These are phyloP conservation scores for Gardenia jasminoides DNA, from an alignment of 257 asterid species.

Conservation along the genomic window DNA sequence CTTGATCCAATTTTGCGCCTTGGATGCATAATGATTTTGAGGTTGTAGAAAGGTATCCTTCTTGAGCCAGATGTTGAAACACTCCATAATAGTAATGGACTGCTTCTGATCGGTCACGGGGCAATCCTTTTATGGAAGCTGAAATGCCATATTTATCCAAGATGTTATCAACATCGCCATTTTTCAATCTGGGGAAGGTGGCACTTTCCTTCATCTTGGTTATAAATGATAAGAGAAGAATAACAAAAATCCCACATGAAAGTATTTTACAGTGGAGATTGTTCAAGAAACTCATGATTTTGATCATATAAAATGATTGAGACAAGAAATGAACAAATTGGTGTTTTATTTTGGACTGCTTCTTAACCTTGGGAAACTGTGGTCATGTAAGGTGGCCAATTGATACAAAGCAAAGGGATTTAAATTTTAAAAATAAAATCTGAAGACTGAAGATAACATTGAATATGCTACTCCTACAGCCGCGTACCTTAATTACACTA, in stretches of 20 bases:
- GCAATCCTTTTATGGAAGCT: not conserved
- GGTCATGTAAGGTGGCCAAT: no score
- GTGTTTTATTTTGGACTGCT: not conserved
- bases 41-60: conserved; percentile 3
- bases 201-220: not conserved
- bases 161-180: not conserved
- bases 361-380: no score
- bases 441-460: not conserved
- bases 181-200: not conserved
- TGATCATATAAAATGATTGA: not conserved
- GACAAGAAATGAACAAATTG: not conserved
- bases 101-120: not conserved
- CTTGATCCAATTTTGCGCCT: not conserved
- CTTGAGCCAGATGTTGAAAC: conserved; percentile 1
- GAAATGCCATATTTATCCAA: not conserved
- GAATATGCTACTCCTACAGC: no score
- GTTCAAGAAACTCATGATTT: not conserved
- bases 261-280: not conserved
- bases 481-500: no score
- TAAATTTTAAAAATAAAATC: no score
- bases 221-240: not conserved
- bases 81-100: not conserved
- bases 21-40: conserved; percentile 17
- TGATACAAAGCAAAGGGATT: not conserved
- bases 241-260: conserved; percentile 3